These are phyloP conservation scores for Cryphonectria parasitica DNA, from an alignment of 2,329 filamentous ascomycete genomes.

Conservation along the genomic window DNA sequence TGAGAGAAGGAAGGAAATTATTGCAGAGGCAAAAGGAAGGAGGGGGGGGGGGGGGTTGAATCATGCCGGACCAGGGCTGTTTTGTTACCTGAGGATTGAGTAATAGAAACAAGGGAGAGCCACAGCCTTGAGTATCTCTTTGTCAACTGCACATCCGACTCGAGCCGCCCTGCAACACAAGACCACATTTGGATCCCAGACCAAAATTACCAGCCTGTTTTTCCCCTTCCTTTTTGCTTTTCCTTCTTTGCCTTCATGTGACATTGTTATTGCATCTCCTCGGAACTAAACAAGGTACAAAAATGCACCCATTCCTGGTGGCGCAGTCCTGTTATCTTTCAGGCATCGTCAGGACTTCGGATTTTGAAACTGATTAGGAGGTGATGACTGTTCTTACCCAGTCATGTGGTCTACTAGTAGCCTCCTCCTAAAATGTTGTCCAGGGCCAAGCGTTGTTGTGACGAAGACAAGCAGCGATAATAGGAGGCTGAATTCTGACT, in stretches of 20 bases:
- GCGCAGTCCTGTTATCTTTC: too few relatives aligned
- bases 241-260: slow-evolving; percentile 16
- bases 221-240: not conserved
- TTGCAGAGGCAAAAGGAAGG: slow-evolving; percentile 5
- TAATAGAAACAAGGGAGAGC: slow-evolving; percentile 27
- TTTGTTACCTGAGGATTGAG: slow-evolving; percentile 29
- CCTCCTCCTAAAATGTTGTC: not conserved
- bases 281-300: not conserved
- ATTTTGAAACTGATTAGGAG: not conserved
- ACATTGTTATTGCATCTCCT: slow-evolving; percentile 15
- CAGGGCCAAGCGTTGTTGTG: too few relatives aligned
- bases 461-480: not conserved
- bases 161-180: slow-evolving; percentile 14
- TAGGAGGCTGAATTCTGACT: not conserved
- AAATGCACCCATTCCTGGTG: not conserved
- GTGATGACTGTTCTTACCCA: not conserved
- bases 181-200: not conserved
- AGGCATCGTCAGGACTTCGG: too few relatives aligned
- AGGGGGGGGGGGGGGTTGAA: not conserved
- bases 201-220: not conserved
- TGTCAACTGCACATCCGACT: slow-evolving; percentile 22
- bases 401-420: slow-evolving; percentile 2
- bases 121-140: slow-evolving; percentile 28
- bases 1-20: not conserved
- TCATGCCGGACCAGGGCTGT: slow-evolving; percentile 15